Base-by-base conservation (phyloP, 108 stramenopile genomes). In the Epithemia pelagica region DNA sequence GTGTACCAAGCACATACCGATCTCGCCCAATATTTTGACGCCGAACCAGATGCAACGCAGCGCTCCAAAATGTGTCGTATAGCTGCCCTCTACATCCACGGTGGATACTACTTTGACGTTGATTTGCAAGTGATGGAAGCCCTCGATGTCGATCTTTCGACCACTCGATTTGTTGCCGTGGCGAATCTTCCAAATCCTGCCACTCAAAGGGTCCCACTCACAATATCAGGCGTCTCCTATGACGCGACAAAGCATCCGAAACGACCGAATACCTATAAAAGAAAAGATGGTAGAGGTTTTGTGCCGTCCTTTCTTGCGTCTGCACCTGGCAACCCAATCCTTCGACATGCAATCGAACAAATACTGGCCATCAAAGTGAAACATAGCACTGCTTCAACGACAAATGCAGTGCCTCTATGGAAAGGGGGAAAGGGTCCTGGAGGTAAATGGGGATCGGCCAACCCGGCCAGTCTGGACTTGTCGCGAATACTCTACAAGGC, bases 101-200 rank as follows among this genome's bases (percentile, higher is more conserved):
- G 78, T 21, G 78, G 78, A 1, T 74, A 74, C 29, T 78, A 78
- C 57, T 71, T 78, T 56, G 78, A 78, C 59, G 61, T 71, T n/a
- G 78, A 78, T 46, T 52, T 78, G 10, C 5, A 46, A 46, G 37
- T 15, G 37, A 10, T 5, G 37, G n/a, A n/a, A n/a, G n/a, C n/a
- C n/a, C n/a, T n/a, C n/a, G n/a, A n/a, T n/a, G n/a, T n/a, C n/a
- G n/a, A n/a, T n/a, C n/a, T n/a, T n/a, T n/a, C n/a, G n/a, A n/a
- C n/a, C n/a, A n/a, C 15, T 46, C 37, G 37, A 46, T 46, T 46
- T 46, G 37, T 46, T n/a, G n/a, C n/a, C n/a, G n/a, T n/a, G n/a
- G n/a, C n/a, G n/a, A n/a, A n/a, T n/a, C n/a, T n/a, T n/a, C n/a
- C n/a, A n/a, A n/a, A n/a, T n/a, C n/a, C n/a, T n/a, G n/a, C n/a